Evolutionary conservation across 108 stramenopile species (phyloP).

Genomic region (Cyclotella atomus): DNA sequence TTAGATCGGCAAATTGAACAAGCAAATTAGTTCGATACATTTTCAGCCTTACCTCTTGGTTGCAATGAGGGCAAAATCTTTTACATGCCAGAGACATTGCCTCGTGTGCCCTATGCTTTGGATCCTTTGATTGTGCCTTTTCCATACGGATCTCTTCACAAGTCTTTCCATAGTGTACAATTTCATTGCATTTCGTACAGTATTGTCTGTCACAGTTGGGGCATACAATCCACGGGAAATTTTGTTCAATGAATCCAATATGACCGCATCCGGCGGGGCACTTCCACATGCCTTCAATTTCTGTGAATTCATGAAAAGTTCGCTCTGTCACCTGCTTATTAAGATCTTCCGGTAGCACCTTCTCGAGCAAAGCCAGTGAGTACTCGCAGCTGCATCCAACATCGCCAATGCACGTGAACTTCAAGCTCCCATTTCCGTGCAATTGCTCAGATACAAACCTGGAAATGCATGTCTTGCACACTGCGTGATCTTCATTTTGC

Average conservation of each 20-base stretch:
- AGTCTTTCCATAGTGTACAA: not conserved
- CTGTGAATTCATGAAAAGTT: constrained; percentile 10
- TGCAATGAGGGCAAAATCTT: constrained; percentile 24
- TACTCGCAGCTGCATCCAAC: constrained; percentile 6
- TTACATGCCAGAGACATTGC: constrained; percentile 23
- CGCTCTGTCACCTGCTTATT: constrained; percentile 13
- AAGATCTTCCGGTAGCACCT: constrained; percentile 18
- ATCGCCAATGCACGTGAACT: constrained; percentile 23
- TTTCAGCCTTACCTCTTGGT: constrained; percentile 4
- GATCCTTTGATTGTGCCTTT: constrained; percentile 5
- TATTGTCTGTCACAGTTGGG: constrained; percentile 15
- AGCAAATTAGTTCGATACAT: not conserved
- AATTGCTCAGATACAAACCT: constrained; percentile 23
- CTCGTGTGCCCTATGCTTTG: constrained; percentile 14
- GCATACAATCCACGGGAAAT: constrained; percentile 20
- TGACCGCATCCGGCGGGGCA: not conserved
- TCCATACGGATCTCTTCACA: constrained; percentile 16
- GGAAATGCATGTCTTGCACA: constrained; percentile 25
- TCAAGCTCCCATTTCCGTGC: constrained; percentile 21
- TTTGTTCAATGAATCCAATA: constrained; percentile 13
- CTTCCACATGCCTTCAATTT: constrained; percentile 14
- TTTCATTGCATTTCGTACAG: constrained; percentile 35
- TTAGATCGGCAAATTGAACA: not conserved
- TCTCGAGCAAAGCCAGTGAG: constrained; percentile 8
- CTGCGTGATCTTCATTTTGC: constrained; percentile 4